Base-by-base conservation (phyloP, 345 rosid species). In the Gossypium stocksii region DNA sequence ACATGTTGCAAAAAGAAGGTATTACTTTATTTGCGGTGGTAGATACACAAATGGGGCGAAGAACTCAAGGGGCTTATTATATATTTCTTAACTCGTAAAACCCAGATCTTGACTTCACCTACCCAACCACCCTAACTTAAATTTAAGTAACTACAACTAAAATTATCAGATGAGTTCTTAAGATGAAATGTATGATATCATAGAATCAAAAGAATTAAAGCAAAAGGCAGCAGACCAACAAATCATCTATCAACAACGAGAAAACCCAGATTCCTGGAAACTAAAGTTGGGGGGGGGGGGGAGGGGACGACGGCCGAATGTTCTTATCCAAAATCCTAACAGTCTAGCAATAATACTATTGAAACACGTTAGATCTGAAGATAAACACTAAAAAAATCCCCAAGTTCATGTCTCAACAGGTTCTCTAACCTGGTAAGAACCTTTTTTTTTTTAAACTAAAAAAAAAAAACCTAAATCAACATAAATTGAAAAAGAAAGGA, bases 61-160 rank as follows among this genome's bases (percentile, higher is more conserved):
- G 56, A 41, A 74, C 61, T 23, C 22, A 65, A 44, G 13, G 53
- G 46, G 67, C 13, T 46, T 81, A 57, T 64, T 20, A 44, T 62
- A 74, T 57, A 71, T 48, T 58, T 54, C 22, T 20, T 41, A n/a
- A 29, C 52, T 19, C 53, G 53, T 17, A 29, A 76, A 73, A 49
- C 74, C 73, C 34, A 70, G 75, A 71, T 76, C 54, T 78, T 73
- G 72, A 41, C 2, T 48, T 70, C 80, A 75, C 62, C 78, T 2
- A 72, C 62, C 66, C 27, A 58, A 16, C 56, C 16, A 70, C 54
- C 81, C 29, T n/a, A 45, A 22, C 2, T 19, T 5, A 2, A 56
- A 13, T 19, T 3, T 4, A 72, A 58, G 20, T 10, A 20, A 57
- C 38, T 34, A 20, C 17, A 56, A 20, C n/a, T 22, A 34, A 29